Base-by-base conservation (phyloP, 2,329 filamentous ascomycete species). In the Coccinonectria pachysandricola region DNA sequence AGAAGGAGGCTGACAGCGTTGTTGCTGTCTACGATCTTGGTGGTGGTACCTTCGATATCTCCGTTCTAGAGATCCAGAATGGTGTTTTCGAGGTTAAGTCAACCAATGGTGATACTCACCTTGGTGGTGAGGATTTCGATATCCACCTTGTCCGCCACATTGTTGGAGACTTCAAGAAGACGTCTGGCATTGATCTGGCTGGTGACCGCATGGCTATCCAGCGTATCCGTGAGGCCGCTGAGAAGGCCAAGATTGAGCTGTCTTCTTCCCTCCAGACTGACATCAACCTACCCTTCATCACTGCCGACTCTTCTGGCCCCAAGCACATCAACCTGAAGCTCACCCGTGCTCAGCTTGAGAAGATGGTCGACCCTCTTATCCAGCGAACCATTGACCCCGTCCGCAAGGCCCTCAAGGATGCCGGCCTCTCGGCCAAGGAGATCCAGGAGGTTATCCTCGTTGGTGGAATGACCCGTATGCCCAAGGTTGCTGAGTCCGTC, bases 41-140 rank as follows among this genome's bases (percentile, higher is more conserved):
- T 67, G 87, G 87, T 75, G 87, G 87, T 75, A 96, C 87, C 47
- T 96, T 96, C 64, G 88, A 96, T 85, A 92, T 96, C 62, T 95
- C 87, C 39, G 79, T 95, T 37, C 79, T 96, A 10, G 86, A 94
- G 65, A 95, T 96, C 54, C 86, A 94, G 67, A 86, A 86, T 62
- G 88, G 88, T 60, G 87, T 96, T 30, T 96, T 96, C 59, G 88
- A 95, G 70, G 88, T 96, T 61, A 95, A 95, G 75, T 93, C 88
- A 11, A 96, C 88, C 68, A 94, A 94, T 62, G 88, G 88, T 77
- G 88, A 96, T 59, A 96, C 88, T 42, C 88, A 96, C 62, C 75
- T 96, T 47, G 88, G 88, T 75, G 88, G 88, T 66, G 88, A 96
- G 61, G 88, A 96, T 62, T 96, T 95, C 53, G 88, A 96, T 56